These are phyloP conservation scores for Eucommia ulmoides DNA, from an alignment of 257 asterid genomes.

Conservation along the genomic window DNA sequence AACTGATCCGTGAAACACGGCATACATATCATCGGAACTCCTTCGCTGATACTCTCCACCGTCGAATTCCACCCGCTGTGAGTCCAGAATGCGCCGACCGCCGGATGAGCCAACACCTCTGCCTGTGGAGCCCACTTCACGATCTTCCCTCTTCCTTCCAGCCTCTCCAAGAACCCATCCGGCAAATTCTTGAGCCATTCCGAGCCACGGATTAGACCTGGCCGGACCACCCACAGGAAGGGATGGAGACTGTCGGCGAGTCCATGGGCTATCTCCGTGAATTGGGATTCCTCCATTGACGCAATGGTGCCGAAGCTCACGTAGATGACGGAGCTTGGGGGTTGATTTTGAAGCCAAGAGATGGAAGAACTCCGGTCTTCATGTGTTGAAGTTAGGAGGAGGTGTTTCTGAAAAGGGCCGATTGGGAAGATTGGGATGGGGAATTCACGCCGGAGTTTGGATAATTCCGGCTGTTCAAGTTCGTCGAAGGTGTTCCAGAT, in stretches of 20 bases:
- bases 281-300: background rate
- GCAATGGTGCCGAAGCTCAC: background rate
- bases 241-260: background rate
- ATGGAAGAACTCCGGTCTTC: background rate
- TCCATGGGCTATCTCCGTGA: background rate
- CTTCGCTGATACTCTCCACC: background rate
- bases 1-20: background rate
- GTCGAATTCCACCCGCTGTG: background rate
- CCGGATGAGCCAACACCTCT: background rate
- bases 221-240: constrained; percentile 1
- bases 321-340: background rate
- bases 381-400: background rate
- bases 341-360: background rate
- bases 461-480: background rate
- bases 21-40: background rate
- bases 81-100: background rate
- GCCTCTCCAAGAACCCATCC: background rate
- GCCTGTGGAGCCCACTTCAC: background rate
- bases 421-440: background rate
- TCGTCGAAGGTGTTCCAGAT: background rate
- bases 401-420: background rate
- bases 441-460: background rate
- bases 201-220: background rate
- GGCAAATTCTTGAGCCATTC: background rate
- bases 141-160: background rate